These are phyloP conservation scores for Pinus taeda DNA, from an alignment of 75 land plant species.

Conservation along the genomic window DNA sequence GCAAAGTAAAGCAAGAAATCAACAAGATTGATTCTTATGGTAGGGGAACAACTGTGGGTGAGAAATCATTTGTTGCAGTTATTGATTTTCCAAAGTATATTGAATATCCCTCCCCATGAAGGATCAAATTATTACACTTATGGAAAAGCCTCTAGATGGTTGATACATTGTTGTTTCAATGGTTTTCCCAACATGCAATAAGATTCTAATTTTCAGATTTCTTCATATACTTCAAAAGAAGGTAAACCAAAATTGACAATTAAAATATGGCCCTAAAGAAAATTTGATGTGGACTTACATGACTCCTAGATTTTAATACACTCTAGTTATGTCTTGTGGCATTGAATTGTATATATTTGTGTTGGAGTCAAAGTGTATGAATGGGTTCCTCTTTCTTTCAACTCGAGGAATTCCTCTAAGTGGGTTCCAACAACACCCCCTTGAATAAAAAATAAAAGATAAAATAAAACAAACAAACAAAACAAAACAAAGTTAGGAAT, in stretches of 20 bases:
- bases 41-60: conserved; percentile 72
- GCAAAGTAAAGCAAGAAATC: conserved; percentile 93
- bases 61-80: conserved; percentile 67
- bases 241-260: too few species aligned
- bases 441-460: too few species aligned
- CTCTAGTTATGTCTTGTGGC: conserved; percentile 74
- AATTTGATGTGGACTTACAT: background rate
- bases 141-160: conserved; percentile 94
- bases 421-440: too few species aligned
- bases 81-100: conserved; percentile 83
- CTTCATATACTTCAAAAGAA: too few species aligned
- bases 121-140: conserved; percentile 89
- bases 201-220: background rate
- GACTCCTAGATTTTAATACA: conserved; percentile 14
- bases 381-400: conserved; percentile 98
- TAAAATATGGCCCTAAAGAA: too few species aligned
- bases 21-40: conserved; percentile 94
- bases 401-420: conserved; percentile 94
- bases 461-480: too few species aligned
- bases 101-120: conserved; percentile 80
- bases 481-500: too few species aligned
- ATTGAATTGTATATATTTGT: conserved; percentile 77
- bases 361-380: conserved; percentile 94
- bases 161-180: conserved; percentile 93
- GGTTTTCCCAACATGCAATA: conserved; percentile 79